Percentiles rank a stretch among this genome's conserved stretches.
These are phyloP conservation scores for Wickerhamiella pararugosa DNA, from an alignment of 1,139 yeast species.

Conservation along the genomic window DNA sequence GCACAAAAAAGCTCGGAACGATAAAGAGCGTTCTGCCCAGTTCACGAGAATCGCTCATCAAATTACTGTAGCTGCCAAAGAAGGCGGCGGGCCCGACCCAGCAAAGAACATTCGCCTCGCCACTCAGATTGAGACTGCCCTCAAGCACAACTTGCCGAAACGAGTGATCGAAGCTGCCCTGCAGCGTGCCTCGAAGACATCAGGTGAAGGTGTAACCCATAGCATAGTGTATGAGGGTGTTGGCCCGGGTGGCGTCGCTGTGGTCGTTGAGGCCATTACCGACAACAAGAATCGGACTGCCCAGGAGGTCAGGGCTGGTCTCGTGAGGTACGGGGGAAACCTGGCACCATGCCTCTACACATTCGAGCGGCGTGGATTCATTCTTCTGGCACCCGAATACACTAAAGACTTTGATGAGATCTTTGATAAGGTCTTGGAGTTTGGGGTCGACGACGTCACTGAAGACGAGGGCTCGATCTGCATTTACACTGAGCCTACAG, in stretches of 20 bases:
- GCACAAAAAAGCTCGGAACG: slow-evolving; percentile 88
- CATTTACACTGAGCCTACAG: slow-evolving; percentile 42
- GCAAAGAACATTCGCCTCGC: slow-evolving; percentile 49
- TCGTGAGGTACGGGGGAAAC: slow-evolving; percentile 55
- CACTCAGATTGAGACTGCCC: slow-evolving; percentile 66
- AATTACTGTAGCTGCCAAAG: slow-evolving; percentile 61
- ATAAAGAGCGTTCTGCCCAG: slow-evolving; percentile 55
- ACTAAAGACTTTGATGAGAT: slow-evolving; percentile 40
- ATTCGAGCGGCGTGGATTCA: slow-evolving; percentile 64
- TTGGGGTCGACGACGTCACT: slow-evolving; percentile 31
- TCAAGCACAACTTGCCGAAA: slow-evolving; percentile 63
- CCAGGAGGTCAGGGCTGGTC: slow-evolving; percentile 57
- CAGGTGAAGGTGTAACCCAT: slow-evolving; percentile 26
- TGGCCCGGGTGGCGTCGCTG: slow-evolving; percentile 85
- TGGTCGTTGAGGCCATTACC: slow-evolving; percentile 63
- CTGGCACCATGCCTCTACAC: slow-evolving; percentile 64
- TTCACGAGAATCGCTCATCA: slow-evolving; percentile 60
- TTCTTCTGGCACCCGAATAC: slow-evolving; percentile 33
- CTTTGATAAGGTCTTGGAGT: slow-evolving; percentile 74
- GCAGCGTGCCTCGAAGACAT: slow-evolving; percentile 51
- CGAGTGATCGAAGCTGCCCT: slow-evolving; percentile 76
- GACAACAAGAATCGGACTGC: slow-evolving; percentile 80
- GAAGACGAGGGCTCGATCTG: slow-evolving; percentile 28
- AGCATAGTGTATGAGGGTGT: slow-evolving; percentile 67
- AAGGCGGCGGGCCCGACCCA: slow-evolving; percentile 57